A percentile compares a stretch with the other conserved stretches of the same genome.
Conservation (phyloP, 164 flowering plant genomes). For the Sextonia rubra region DNA sequence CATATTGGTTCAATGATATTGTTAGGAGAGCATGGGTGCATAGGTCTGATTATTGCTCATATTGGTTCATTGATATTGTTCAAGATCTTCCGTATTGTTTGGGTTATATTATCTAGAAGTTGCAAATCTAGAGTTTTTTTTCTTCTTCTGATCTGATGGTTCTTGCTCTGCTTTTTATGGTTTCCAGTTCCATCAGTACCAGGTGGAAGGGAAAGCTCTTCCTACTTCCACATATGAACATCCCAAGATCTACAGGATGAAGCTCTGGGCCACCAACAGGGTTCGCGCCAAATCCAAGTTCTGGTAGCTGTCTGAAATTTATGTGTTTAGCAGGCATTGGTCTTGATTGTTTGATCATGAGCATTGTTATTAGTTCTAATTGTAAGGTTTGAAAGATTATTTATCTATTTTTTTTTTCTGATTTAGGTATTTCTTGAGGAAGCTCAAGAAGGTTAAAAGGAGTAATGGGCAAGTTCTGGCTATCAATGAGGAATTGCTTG, state of each 20-base stretch:
- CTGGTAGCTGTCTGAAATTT: conserved; percentile 32
- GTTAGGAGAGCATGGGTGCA: no score
- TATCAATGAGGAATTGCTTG: conserved; percentile 61
- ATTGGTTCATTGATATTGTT: neutral
- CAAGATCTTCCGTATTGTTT: neutral
- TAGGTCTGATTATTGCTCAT: neutral
- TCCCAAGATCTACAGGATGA: conserved; percentile 91
- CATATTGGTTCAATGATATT: no score
- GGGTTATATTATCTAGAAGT: neutral
- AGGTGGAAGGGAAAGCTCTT: conserved; percentile 83
- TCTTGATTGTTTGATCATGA: neutral
- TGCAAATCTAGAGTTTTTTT: neutral
- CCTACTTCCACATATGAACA: conserved; percentile 67
- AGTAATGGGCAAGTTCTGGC: conserved; percentile 86
- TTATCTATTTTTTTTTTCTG: neutral
- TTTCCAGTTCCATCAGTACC: conserved; percentile 81
- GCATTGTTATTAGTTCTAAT: conserved; percentile 6
- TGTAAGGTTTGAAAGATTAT: neutral
- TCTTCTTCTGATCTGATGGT: neutral
- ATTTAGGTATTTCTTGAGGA: conserved; percentile 81
- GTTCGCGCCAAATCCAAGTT: conserved; percentile 89
- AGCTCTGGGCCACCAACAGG: conserved; percentile 85
- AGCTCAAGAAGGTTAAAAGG: conserved; percentile 89
- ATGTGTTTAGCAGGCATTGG: no score
- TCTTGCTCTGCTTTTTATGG: neutral